phyloP scores from a whole-genome alignment of 129 eudicot species.

The Centaurea solstitialis region DNA sequence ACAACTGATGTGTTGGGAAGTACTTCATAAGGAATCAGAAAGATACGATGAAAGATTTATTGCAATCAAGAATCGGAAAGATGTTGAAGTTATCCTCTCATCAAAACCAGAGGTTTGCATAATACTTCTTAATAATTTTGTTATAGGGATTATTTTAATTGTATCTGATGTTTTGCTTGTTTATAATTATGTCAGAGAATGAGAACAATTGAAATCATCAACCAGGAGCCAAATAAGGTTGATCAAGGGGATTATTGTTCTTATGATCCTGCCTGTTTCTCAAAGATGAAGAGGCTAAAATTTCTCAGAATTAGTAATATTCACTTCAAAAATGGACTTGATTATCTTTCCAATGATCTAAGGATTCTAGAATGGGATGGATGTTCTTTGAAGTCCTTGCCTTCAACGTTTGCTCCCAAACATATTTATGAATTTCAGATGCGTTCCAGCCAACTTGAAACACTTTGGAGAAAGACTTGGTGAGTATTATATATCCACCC shows the following conservation, averaged over 20 bases:
- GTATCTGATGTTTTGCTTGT: constrained; percentile 10
- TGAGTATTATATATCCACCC: constrained; percentile 1
- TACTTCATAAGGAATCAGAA: neutral
- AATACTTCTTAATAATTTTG: neutral
- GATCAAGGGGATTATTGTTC: neutral
- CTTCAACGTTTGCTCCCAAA: constrained; percentile 15
- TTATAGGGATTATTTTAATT: neutral
- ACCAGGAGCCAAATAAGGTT: constrained; percentile 19
- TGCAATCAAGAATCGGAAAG: neutral
- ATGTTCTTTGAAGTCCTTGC: constrained; percentile 28
- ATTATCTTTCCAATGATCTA: constrained; percentile 24
- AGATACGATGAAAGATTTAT: neutral
- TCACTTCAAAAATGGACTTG: neutral
- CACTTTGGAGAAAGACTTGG: constrained; percentile 19
- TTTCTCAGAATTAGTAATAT: constrained; percentile 23
- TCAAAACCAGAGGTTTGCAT: neutral
- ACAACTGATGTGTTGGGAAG: neutral
- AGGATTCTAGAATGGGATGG: constrained; percentile 26
- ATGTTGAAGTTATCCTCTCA: neutral
- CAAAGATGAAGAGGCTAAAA: constrained; percentile 5
- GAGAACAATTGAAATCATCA: constrained; percentile 8
- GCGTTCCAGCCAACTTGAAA: constrained; percentile 23
- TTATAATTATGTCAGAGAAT: constrained; percentile 4
- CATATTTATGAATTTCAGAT: constrained; percentile 24
- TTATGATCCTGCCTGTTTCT: constrained; percentile 15